phyloP scores from a whole-genome alignment of 768 basidiomycete species.

The Rickenella mellea region DNA sequence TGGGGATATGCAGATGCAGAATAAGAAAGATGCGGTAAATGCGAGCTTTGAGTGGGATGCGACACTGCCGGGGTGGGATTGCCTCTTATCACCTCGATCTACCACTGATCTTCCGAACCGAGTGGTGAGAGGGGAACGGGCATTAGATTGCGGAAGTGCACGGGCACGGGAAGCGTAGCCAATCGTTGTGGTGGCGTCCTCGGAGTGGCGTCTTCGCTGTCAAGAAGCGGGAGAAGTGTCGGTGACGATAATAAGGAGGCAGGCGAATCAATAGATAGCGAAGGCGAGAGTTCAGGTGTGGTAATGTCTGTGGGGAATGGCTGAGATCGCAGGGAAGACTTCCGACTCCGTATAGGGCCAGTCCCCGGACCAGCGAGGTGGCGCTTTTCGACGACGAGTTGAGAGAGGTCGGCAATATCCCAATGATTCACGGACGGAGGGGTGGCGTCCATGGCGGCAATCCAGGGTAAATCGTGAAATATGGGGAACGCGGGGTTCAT shows the following conservation, averaged over 20 bases:
- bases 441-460: constrained; percentile 39
- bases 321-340: constrained; percentile 40
- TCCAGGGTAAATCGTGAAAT: constrained; percentile 65
- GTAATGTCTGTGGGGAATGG: constrained; percentile 27
- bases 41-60: constrained; percentile 9
- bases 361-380: constrained; percentile 18
- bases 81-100: no score
- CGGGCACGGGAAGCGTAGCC: constrained; percentile 36
- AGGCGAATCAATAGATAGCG: constrained; percentile 15
- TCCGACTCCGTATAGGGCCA: constrained; percentile 54
- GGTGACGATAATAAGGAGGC: constrained; percentile 5
- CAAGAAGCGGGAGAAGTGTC: constrained; percentile 9
- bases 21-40: constrained; percentile 4
- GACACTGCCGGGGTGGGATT: constrained; percentile 21
- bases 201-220: constrained; percentile 15
- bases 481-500: constrained; percentile 21
- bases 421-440: constrained; percentile 30
- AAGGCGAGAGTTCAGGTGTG: constrained; percentile 13
- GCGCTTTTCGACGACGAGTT: constrained; percentile 29
- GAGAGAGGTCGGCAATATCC: constrained; percentile 62
- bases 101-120: no score
- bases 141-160: constrained; percentile 54
- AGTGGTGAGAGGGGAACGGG: constrained; percentile 33
- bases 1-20: constrained; percentile 14
- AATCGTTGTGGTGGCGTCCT: constrained; percentile 24